These are phyloP conservation scores for Thelonectria blattea DNA, from an alignment of 2,329 filamentous ascomycete genomes.

Conservation along the genomic window DNA sequence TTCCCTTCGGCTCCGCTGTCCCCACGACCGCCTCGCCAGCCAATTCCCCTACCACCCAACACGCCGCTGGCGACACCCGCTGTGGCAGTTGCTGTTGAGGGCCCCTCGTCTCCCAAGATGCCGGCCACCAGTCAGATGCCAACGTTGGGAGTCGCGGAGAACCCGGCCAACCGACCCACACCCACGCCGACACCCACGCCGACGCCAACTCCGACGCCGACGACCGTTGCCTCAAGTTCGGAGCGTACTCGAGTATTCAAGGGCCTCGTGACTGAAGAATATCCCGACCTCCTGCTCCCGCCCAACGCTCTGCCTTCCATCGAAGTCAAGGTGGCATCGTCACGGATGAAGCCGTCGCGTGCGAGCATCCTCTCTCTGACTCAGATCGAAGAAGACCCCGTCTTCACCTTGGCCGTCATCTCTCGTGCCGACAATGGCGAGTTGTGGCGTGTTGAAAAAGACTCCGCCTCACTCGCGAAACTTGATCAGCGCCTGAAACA, in stretches of 20 bases:
- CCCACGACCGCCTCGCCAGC: slow-evolving; percentile 74
- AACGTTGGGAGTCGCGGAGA: slow-evolving; percentile 20
- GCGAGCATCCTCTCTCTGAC: slow-evolving; percentile 82
- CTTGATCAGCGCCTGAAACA: slow-evolving; percentile 84
- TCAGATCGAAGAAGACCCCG: slow-evolving; percentile 86
- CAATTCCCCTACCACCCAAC: slow-evolving; percentile 74
- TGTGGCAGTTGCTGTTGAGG: slow-evolving; percentile 19
- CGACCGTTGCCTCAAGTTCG: not conserved
- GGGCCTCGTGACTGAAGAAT: slow-evolving; percentile 83
- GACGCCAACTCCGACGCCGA: slow-evolving; percentile 40
- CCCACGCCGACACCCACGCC: slow-evolving; percentile 31
- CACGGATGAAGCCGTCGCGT: slow-evolving; percentile 89
- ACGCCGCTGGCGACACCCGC: slow-evolving; percentile 67
- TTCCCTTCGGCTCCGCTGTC: slow-evolving; percentile 65
- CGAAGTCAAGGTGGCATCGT: slow-evolving; percentile 86
- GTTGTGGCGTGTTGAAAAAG: slow-evolving; percentile 94
- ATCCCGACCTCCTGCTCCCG: slow-evolving; percentile 82
- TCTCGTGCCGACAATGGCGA: slow-evolving; percentile 78
- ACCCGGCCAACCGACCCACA: slow-evolving; percentile 41
- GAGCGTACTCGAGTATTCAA: slow-evolving; percentile 68
- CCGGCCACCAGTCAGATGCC: slow-evolving; percentile 21
- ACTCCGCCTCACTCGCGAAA: slow-evolving; percentile 78
- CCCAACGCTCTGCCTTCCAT: slow-evolving; percentile 90
- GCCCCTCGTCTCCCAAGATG: slow-evolving; percentile 20
- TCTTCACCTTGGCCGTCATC: slow-evolving; percentile 88